Conservation (phyloP, 192 early-diverging fungal species). For the Geranomyces variabilis region DNA sequence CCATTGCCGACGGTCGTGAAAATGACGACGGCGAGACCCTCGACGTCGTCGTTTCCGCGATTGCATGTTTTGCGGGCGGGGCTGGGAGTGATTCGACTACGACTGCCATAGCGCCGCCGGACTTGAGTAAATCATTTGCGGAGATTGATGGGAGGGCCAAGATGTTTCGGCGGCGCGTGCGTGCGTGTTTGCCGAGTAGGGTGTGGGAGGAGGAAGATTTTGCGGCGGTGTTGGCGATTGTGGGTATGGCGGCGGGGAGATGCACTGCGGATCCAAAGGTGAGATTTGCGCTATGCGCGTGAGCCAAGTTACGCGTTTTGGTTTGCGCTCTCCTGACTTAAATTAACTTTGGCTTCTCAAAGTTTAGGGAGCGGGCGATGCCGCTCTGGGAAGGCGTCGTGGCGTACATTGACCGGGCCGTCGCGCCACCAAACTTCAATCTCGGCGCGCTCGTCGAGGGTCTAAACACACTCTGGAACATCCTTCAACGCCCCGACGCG, state of each 20-base stretch:
- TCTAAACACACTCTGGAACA: neutral
- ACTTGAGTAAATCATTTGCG: neutral
- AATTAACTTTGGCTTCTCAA: too few species aligned
- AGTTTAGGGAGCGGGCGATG: too few species aligned
- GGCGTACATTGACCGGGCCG: neutral
- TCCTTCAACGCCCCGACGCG: slow-evolving; percentile 7
- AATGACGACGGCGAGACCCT: neutral
- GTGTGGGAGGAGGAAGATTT: slow-evolving; percentile 17
- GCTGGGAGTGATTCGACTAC: neutral
- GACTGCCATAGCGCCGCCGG: neutral
- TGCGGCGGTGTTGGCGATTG: neutral
- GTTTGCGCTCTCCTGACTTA: too few species aligned
- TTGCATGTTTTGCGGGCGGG: too few species aligned
- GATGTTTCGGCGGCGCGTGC: neutral
- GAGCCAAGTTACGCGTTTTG: too few species aligned
- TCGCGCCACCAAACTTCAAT: neutral
- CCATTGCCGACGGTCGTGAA: too few species aligned
- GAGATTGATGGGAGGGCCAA: slow-evolving; percentile 7
- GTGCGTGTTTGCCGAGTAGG: neutral
- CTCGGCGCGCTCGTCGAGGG: neutral
- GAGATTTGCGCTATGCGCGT: too few species aligned
- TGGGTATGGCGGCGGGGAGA: neutral
- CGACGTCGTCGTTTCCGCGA: neutral
- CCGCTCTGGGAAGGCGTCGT: slow-evolving; percentile 2
- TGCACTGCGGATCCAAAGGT: too few species aligned